Base-by-base conservation (phyloP, 495 filamentous ascomycete genomes). In the Cryomyces minteri region DNA sequence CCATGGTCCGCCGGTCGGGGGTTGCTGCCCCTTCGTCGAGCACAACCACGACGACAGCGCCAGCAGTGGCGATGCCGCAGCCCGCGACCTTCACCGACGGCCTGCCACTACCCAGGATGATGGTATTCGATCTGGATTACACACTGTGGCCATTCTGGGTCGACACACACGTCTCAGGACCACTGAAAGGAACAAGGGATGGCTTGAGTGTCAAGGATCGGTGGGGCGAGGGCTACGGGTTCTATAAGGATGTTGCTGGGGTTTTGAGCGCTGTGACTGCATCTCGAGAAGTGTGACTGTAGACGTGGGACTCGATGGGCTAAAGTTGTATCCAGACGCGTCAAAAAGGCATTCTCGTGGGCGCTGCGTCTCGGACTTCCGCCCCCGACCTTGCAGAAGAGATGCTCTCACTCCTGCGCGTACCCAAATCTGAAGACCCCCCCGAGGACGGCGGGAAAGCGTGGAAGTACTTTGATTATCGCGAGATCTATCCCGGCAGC, bases 81-180 rank as follows among this genome's bases (percentile, higher is more conserved):
- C 62, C 62, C 0, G 43, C 65, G 34, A 84, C 80, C 25, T 77
- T 94, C 58, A 72, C 62, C 41, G 88, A 98, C 61, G 77, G 76
- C 46, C 72, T 75, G 0, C 82, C 85, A 1, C 76, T 98, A 4
- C 90, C 90, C 0, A 84, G 80, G 50, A 64, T 92, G 48, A 72
- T 98, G 49, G 80, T 82, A 46, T 93, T 98, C 64, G 90, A 98
- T 60, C 72, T 95, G 43, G 90, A 98, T 68, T 95, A 94, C 67
- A 98, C 90, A 0, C 70, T 98, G 1, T 95, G 90, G 90, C 85
- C 87, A 4, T 94, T 93, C 67, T 98, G 88, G 87, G 78, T 86
- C 4, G 90, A 95, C 66, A 94, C 86, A 10, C 86, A 94, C 60
- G 79, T 88, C 55, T 78, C 76, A 43, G 72, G 82, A 8, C 88